Evolutionary conservation across 805 yeast genomes (phyloP).

Genomic region (Candida arabinofermentans): DNA sequence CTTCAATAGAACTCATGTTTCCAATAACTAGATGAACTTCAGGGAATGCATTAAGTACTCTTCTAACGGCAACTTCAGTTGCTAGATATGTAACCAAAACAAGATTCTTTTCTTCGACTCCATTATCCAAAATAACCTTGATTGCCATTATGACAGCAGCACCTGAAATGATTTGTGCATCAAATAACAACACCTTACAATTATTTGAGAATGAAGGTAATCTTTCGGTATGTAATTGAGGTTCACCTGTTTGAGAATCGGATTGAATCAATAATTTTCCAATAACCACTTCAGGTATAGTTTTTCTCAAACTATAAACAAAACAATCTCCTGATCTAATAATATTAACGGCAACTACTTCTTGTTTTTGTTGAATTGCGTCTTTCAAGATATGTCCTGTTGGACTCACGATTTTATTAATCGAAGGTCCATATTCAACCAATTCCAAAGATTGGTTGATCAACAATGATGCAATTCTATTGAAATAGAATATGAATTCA

Average conservation of each 20-base stretch:
- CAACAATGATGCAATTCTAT: conserved; percentile 70
- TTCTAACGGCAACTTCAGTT: conserved; percentile 71
- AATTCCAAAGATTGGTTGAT: conserved; percentile 66
- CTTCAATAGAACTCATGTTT: conserved; percentile 41
- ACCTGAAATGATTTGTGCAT: conserved; percentile 87
- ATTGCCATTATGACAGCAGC: conserved; percentile 95
- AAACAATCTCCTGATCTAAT: conserved; percentile 93
- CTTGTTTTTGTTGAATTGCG: conserved; percentile 35
- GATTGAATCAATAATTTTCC: conserved; percentile 88
- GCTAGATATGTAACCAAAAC: conserved; percentile 67
- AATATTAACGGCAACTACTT: conserved; percentile 68
- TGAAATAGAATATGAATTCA: conserved; percentile 83
- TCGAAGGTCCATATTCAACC: conserved; percentile 34
- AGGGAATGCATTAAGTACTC: conserved; percentile 74
- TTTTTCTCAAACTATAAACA: conserved; percentile 68
- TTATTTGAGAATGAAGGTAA: conserved; percentile 44
- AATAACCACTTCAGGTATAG: conserved; percentile 71
- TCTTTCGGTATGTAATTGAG: conserved; percentile 79
- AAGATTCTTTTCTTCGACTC: conserved; percentile 56
- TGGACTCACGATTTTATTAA: conserved; percentile 37
- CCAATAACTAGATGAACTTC: conserved; percentile 68
- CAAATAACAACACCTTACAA: conserved; percentile 62
- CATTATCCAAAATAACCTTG: conserved; percentile 81
- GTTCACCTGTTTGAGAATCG: conserved; percentile 88
- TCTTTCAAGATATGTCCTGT: conserved; percentile 26